Base-by-base conservation (phyloP, 352 stramenopile genomes). In the Globisporangium cystogenes region DNA sequence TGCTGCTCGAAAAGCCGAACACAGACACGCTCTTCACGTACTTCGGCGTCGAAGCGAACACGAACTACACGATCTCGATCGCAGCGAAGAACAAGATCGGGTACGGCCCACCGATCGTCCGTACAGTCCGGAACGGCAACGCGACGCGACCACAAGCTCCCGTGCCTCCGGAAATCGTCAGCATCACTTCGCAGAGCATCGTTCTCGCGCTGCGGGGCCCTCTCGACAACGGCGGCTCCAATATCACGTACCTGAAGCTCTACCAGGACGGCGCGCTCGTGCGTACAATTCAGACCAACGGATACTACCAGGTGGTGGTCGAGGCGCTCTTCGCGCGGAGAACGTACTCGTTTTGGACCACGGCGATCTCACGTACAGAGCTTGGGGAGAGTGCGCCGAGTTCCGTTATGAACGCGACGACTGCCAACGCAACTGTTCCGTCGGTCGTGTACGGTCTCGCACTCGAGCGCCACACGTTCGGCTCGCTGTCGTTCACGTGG, bases 261-360 rank as follows among this genome's bases (percentile, higher is more conserved):
- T 85, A 78, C 46, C 74, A 74, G 57, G 59, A 88, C 48, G 70
- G 59, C 12, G 41, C 62, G 6, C 57, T 66, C 15, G 56, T 72
- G 23, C 35, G 50, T 2, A 62, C 56, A 3, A 42, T 70, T 6
- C 36, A 48, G 29, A 57, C 53, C 15, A 54, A 48, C 3, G 61
- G 60, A 16, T 64, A 35, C 6, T 58, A 56, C 7, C 44, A 78
- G 35, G 45, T 62, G 1, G 49, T 60, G 4, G 24, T 86, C 1
- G 48, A 48, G 0, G 52, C 60, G 20, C 56, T 87, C 4, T 55
- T 58, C 15, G 68, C 74, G 11, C 53, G 29, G 7, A 67, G 57
- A 0, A 35, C 49, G 4, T 86, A 85, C 29, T 36, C 45, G 20
- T 84, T 82, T 31, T 53, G 50, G 3, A 47, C 59, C 0, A 63